These are phyloP conservation scores for Suillus decipiens DNA, from an alignment of 768 basidiomycete species.

Conservation along the genomic window DNA sequence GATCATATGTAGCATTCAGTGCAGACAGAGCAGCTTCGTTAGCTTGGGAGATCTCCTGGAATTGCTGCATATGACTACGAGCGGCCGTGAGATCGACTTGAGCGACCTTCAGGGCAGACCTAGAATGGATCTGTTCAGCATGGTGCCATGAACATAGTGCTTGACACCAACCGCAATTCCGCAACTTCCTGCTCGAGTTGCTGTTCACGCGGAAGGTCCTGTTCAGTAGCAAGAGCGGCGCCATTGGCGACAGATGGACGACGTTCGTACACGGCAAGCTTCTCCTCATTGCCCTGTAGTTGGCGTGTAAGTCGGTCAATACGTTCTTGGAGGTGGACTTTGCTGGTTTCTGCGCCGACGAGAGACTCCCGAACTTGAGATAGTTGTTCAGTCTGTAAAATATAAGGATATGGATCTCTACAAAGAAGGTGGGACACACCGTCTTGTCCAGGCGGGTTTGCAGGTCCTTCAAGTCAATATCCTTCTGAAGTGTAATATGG, in stretches of 20 bases:
- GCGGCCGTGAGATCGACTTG: constrained; percentile 77
- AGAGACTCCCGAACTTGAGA: constrained; percentile 70
- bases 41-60: constrained; percentile 82
- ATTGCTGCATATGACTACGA: constrained; percentile 76
- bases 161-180: constrained; percentile 64
- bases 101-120: constrained; percentile 73
- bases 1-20: constrained; percentile 73
- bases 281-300: constrained; percentile 78
- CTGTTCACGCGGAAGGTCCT: constrained; percentile 65
- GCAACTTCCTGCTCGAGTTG: constrained; percentile 85
- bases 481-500: constrained; percentile 77
- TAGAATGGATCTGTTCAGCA: constrained; percentile 28
- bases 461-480: constrained; percentile 76
- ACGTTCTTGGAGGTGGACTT: constrained; percentile 75
- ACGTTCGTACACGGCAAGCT: constrained; percentile 84
- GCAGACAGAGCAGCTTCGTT: constrained; percentile 75
- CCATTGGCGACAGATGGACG: constrained; percentile 40
- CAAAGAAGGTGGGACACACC: constrained; percentile 42
- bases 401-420: constrained; percentile 15
- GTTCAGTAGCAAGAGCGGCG: constrained; percentile 37
- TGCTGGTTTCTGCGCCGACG: constrained; percentile 74
- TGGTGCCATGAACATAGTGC: neutral
- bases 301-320: constrained; percentile 48
- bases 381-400: constrained; percentile 57
- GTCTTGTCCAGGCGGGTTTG: constrained; percentile 70